Conservation (phyloP, 768 basidiomycete species). For the Agaricus sinodeliciosus region DNA sequence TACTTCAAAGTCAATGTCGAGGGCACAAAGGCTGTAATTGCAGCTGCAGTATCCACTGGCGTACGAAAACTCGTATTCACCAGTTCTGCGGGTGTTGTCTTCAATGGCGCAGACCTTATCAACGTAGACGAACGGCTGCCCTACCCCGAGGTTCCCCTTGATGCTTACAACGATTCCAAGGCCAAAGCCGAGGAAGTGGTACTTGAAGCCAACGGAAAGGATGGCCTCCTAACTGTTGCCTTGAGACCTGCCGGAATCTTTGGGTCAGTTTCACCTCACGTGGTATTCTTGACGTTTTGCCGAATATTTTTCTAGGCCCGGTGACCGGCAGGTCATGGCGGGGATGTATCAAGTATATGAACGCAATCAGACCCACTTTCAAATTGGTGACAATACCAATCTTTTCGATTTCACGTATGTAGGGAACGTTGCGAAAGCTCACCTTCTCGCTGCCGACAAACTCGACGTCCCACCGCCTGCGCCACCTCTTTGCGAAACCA, state of each 20-base stretch:
- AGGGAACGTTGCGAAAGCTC: slow-evolving; percentile 90
- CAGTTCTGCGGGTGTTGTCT: slow-evolving; percentile 86
- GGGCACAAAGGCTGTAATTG: slow-evolving; percentile 81
- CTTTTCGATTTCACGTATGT: slow-evolving; percentile 97
- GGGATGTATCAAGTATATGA: slow-evolving; percentile 79
- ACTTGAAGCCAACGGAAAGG: slow-evolving; percentile 79
- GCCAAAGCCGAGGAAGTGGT: slow-evolving; percentile 81
- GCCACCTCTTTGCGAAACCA: slow-evolving; percentile 28
- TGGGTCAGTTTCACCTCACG: slow-evolving; percentile 50
- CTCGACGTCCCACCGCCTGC: slow-evolving; percentile 50
- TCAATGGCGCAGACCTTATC: slow-evolving; percentile 74
- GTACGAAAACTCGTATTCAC: slow-evolving; percentile 92
- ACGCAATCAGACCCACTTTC: slow-evolving; percentile 81
- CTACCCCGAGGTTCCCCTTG: slow-evolving; percentile 66
- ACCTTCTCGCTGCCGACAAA: slow-evolving; percentile 89
- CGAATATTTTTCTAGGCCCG: slow-evolving; percentile 49
- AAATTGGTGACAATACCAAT: slow-evolving; percentile 91
- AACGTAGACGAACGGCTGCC: slow-evolving; percentile 86
- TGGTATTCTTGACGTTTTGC: background rate
- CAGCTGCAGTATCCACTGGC: slow-evolving; percentile 63
- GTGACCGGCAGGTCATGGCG: slow-evolving; percentile 80
- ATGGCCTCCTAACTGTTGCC: slow-evolving; percentile 82
- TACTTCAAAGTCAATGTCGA: slow-evolving; percentile 94
- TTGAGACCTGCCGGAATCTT: slow-evolving; percentile 93
- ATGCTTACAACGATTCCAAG: slow-evolving; percentile 94